phyloP scores from a whole-genome alignment of 805 yeast genomes.

The Yamadazyma paraphyllophila region DNA sequence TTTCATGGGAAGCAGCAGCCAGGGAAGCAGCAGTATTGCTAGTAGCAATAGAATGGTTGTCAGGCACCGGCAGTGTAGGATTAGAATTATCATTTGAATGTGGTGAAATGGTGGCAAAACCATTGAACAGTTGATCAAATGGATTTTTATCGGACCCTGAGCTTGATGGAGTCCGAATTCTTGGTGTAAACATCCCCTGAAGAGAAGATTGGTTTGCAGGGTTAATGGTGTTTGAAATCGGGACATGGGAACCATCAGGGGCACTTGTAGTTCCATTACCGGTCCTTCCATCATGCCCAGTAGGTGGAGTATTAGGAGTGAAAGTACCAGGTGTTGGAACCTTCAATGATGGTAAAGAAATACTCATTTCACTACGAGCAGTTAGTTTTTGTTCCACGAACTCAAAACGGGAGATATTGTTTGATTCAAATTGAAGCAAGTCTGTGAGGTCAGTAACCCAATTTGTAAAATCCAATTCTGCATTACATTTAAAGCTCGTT shows the following conservation, averaged over 20 bases:
- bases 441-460: conserved; percentile 60
- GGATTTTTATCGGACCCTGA: conserved; percentile 33
- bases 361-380: conserved; percentile 12
- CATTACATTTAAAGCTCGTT: conserved; percentile 45
- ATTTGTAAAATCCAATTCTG: conserved; percentile 40
- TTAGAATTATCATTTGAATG: conserved; percentile 2
- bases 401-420: conserved; percentile 49
- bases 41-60: not conserved
- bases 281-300: too few species aligned
- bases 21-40: conserved; percentile 10
- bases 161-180: conserved; percentile 31
- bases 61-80: conserved; percentile 1
- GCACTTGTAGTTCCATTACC: too few species aligned
- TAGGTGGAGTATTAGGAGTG: too few species aligned
- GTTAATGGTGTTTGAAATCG: too few species aligned
- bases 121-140: conserved; percentile 26
- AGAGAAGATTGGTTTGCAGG: conserved; percentile 16
- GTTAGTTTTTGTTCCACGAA: conserved; percentile 44
- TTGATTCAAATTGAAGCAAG: conserved; percentile 44
- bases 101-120: conserved; percentile 1
- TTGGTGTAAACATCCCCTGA: conserved; percentile 39
- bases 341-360: not conserved
- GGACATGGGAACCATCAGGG: too few species aligned
- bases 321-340: not conserved
- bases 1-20: conserved; percentile 23